A percentile compares a stretch with the other conserved stretches of the same genome.
Evolutionary conservation across 352 stramenopile species (phyloP).

Genomic region (Phytopythium sindhum): DNA sequence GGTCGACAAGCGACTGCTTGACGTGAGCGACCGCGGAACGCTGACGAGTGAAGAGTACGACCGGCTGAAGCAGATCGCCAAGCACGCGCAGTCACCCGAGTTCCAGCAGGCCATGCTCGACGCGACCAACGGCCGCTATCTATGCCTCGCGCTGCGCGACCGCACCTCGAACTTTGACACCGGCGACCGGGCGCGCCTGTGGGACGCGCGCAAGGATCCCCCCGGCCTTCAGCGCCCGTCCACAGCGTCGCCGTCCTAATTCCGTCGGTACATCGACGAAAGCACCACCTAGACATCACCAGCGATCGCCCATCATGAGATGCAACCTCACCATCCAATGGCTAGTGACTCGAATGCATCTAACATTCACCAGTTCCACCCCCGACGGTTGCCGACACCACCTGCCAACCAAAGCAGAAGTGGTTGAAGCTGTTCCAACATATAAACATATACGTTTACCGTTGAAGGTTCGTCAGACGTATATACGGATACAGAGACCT

Average conservation of each 20-base stretch:
- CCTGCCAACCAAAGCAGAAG: too few species aligned
- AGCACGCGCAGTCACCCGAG: constrained; percentile 27
- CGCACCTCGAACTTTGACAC: constrained; percentile 23
- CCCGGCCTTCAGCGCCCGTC: constrained; percentile 11
- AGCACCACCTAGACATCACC: too few species aligned
- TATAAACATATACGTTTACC: too few species aligned
- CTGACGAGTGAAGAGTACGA: constrained; percentile 26
- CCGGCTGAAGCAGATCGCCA: constrained; percentile 38
- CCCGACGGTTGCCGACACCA: too few species aligned
- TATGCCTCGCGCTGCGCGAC: constrained; percentile 29
- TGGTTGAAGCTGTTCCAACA: too few species aligned
- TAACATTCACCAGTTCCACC: too few species aligned
- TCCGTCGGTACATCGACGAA: too few species aligned
- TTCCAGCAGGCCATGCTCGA: constrained; percentile 36
- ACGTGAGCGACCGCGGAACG: constrained; percentile 9
- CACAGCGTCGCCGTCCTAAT: neutral
- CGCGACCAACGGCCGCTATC: constrained; percentile 22
- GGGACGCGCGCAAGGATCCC: constrained; percentile 30
- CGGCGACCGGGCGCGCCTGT: constrained; percentile 18
- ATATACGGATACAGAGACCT: neutral
- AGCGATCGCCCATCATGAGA: too few species aligned
- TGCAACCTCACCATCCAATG: too few species aligned
- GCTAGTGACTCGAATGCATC: too few species aligned
- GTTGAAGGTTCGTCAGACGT: neutral
- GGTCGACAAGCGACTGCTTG: constrained; percentile 18